Percentiles rank a stretch among this genome's conserved stretches.
These are phyloP conservation scores for Fusarium xyrophilum DNA, from an alignment of 2,329 filamentous ascomycete genomes.

Conservation along the genomic window DNA sequence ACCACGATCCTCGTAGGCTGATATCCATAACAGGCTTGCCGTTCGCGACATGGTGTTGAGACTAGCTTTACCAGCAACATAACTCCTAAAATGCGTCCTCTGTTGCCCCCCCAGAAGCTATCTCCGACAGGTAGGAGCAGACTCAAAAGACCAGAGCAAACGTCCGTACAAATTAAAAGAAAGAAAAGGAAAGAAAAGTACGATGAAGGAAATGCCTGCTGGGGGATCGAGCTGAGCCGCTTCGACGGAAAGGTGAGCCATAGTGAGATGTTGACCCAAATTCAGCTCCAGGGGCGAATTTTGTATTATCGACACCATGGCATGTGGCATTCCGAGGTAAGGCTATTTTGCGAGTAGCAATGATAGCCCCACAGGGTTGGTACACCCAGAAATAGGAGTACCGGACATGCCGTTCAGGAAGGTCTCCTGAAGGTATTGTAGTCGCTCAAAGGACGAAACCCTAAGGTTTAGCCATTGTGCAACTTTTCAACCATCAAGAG, in stretches of 20 bases:
- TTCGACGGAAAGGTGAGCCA: slow-evolving; percentile 43
- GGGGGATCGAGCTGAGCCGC: slow-evolving; percentile 48
- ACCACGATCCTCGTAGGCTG: background rate
- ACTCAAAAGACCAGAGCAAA: slow-evolving; percentile 40
- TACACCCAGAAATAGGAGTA: slow-evolving; percentile 43
- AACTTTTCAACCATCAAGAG: slow-evolving; percentile 34
- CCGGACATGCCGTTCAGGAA: slow-evolving; percentile 52
- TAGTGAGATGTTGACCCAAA: slow-evolving; percentile 2
- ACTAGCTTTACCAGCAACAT: slow-evolving; percentile 4
- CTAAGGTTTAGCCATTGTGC: slow-evolving; percentile 9
- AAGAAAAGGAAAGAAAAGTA: slow-evolving; percentile 43
- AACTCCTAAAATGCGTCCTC: slow-evolving; percentile 15
- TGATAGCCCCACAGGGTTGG: slow-evolving; percentile 36
- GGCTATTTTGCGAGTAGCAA: slow-evolving; percentile 12
- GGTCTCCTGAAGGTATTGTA: slow-evolving; percentile 26
- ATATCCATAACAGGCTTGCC: background rate
- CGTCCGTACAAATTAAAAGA: slow-evolving; percentile 28
- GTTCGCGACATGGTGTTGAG: slow-evolving; percentile 1
- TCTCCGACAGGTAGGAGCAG: slow-evolving; percentile 37
- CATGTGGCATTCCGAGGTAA: slow-evolving; percentile 21
- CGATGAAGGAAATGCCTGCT: slow-evolving; percentile 41
- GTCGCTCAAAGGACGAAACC: slow-evolving; percentile 11
- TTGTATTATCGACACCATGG: slow-evolving; percentile 18
- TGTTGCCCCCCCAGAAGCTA: slow-evolving; percentile 49
- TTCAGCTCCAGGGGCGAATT: slow-evolving; percentile 27